Evolutionary conservation across 352 stramenopile genomes (phyloP), one percentile per base, ranked within the genome.

Genomic region (Phytophthora sp.): DNA sequence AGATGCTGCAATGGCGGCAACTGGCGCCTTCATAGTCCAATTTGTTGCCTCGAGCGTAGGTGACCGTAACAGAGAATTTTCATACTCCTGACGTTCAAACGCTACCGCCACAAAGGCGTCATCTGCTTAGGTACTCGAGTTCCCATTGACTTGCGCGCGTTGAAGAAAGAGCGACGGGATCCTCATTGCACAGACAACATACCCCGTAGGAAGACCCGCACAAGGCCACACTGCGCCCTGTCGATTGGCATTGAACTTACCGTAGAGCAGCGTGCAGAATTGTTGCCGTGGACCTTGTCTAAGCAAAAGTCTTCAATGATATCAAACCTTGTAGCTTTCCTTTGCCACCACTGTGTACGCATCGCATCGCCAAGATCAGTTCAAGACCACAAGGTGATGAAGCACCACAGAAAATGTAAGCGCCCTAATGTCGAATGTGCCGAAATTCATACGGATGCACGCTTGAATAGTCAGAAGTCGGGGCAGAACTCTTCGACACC

Each of bases 331-430:
- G 39, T 47, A 47, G 16, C 39, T 47, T 27, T 47, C 39, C 39
- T 47, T 20, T 9, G 18, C 18, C n/a, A 47, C 20, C 20, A 29
- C 20, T 3, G 39, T 29, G 20, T 47, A 47, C 20, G 39, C 39
- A 20, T 47, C 39, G 18, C 18, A 47, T 47, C 3, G 39, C 39
- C 39, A 47, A 11, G 18, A 47, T 47, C 39, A 47, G 20, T 47
- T 47, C 42, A 50, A 31, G 42, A 55, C n/a, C 27, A 55, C 47
- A 5, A 55, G 30, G 12, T 16, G 27, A 55, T 55, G 47, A 42
- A 41, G 18, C 30, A 30, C 47, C 47, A 55, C 21, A 38, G 29
- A 55, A 55, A 18, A 39, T 39, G 47, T 26, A 55, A 4, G 47
- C 47, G 18, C 47, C 18, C 41, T 55, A 15, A 55, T 42, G 18